Base-by-base conservation (phyloP, 768 basidiomycete species). In the Hydnomerulius pinastri region DNA sequence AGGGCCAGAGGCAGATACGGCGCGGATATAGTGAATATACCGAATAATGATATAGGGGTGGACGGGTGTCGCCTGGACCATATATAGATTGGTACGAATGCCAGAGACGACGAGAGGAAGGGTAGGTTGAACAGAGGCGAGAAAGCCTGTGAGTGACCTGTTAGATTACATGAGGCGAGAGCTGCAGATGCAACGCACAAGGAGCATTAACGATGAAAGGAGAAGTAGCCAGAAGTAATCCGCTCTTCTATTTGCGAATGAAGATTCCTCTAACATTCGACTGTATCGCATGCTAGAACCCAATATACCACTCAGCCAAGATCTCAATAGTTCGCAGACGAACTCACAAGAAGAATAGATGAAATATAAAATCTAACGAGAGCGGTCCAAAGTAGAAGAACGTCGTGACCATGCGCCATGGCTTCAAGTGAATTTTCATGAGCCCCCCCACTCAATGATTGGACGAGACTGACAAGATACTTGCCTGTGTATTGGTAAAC, bases 301-400 rank as follows among this genome's bases (percentile, higher is more conserved):
- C 24, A 43, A 13, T 2, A 28, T 39, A 12, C 32, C 36, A 33
- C 46, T 38, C 45, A 12, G 38, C 23, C n/a, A 27, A 3, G 6
- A 23, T 2, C 3, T 4, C 36, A 12, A 20, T 21, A n/a, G 9
- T 24, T 30, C 15, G 23, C 1, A 15, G 18, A 29, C 10, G 18
- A 10, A 74, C 94, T 68, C 65, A 96, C 96, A 99, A 97, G 78
- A 98, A 99, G 77, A 98, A 98, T 46, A 99, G 78, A 67, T 98
- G 96, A 71, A 98, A 97, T 51, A 96, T 79, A 59, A 98, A 92
- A 69, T 98, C 96, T 18, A 98, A 73, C 4, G 90, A 92, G 63
- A 98, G 83, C 1, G 87, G 81, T 10, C 96, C 97, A 71, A 98
- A 98, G 71, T 95, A 99, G 61, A 94, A 87, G 78, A 98, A 98